Evolutionary conservation across 306 rosid species (phyloP), one percentile per base, ranked within the genome.

Genomic region (Astragalus glycyphyllos): DNA sequence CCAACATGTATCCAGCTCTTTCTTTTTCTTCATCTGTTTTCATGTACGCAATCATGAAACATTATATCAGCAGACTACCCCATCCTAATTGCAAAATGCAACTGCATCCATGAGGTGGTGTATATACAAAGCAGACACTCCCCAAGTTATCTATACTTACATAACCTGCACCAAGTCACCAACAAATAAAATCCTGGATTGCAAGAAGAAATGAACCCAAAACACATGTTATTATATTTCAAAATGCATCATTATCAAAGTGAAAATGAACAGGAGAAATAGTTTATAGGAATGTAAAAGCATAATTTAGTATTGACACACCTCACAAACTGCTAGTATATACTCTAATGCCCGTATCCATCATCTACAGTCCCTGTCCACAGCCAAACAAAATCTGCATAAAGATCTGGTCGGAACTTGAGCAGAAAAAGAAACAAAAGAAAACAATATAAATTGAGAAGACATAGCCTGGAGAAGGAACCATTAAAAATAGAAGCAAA

Each of bases 161-260:
- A 69, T 40, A 29, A 49, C 65, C 53, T 14, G 47, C 59, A 68
- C 79, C 76, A 69, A 67, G 14, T 40, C 59, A 68, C 79, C 76
- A 69, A 67, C 80, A 68, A 38, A 73, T 32, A 72, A 77, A 11
- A 14, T 65, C 74, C 87, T 83, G 82, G 74, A 72, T 34, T 62
- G 51, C 50, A 76, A 62, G 63, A 79, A 32, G n/a, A 77, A 59
- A 68, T 26, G 12, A 83, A 72, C 9, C 44, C 17, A 9, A 72
- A 65, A 65, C 70, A 74, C 15, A 46, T 23, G 11, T 1, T 4
- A 63, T 1, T 4, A 63, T 26, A 69, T 59, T 70, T 60, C 53
- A 47, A 53, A 34, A 58, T 70, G 32, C 62, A 54, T 10, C 31
- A 64, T 34, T 11, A 32, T 68, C 61, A 16, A 44, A 44, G 23